Evolutionary conservation across 75 land plant genomes (phyloP).

Genomic region (Cupressus sempervirens): DNA sequence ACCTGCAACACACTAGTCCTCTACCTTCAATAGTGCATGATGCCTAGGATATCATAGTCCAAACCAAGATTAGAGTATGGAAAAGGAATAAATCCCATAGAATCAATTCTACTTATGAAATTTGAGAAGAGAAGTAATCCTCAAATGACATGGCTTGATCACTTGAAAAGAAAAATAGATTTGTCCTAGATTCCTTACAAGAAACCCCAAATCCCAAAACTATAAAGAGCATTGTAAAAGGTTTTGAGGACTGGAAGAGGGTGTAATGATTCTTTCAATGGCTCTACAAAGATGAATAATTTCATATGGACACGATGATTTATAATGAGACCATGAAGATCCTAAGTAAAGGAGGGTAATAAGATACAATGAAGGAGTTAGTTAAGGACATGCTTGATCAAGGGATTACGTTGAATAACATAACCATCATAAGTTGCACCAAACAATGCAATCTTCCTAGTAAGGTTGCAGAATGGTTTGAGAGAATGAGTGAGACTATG

Average conservation of each 20-base stretch:
- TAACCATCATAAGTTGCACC: slow-evolving; percentile 84
- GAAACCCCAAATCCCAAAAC: slow-evolving; percentile 37
- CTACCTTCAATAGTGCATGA: no score
- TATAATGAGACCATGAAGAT: slow-evolving; percentile 85
- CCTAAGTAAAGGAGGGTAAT: slow-evolving; percentile 63
- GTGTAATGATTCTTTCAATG: slow-evolving; percentile 49
- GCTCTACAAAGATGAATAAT: slow-evolving; percentile 41
- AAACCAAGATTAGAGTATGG: slow-evolving; percentile 59
- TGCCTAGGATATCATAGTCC: slow-evolving; percentile 9
- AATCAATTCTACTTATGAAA: slow-evolving; percentile 30
- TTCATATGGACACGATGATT: slow-evolving; percentile 49
- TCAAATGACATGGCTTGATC: slow-evolving; percentile 20
- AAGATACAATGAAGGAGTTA: slow-evolving; percentile 49
- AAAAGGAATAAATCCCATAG: slow-evolving; percentile 46
- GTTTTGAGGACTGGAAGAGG: slow-evolving; percentile 54
- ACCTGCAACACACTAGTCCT: no score
- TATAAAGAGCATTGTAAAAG: slow-evolving; percentile 48
- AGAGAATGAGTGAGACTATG: slow-evolving; percentile 74
- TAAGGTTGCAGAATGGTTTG: slow-evolving; percentile 84
- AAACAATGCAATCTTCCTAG: slow-evolving; percentile 49
- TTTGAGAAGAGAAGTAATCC: slow-evolving; percentile 34
- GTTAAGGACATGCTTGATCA: slow-evolving; percentile 60
- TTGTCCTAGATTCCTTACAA: slow-evolving; percentile 27
- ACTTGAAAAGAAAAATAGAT: slow-evolving; percentile 28
- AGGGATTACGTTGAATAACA: slow-evolving; percentile 59